Base-by-base conservation (phyloP, 1,139 yeast genomes). In the Hemisphaericaspora subhashii region DNA sequence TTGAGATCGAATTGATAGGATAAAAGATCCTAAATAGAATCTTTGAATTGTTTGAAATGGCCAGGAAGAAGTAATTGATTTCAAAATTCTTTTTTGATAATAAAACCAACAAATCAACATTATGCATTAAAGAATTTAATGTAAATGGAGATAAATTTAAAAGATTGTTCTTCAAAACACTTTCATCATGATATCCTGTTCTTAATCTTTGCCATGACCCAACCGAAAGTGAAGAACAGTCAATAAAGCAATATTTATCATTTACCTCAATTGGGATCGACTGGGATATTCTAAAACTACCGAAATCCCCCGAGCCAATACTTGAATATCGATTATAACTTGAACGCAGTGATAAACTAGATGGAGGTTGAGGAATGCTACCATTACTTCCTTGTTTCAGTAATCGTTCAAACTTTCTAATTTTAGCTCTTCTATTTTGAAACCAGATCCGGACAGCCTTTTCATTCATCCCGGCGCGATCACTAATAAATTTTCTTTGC, bases 381-480 rank as follows among this genome's bases (percentile, higher is more conserved):
- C 23, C 15, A 25, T 14, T 5, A n/a, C 18, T 14, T 8, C 21
- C 22, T 18, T 31, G 35, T 30, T 37, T 39, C 35, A 33, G 41
- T 57, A 73, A 57, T 39, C 81, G 66, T 49, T 77, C 83, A 47
- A 72, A 55, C 53, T 78, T 81, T 55, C 90, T 74, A 36, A 80
- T 73, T 56, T 88, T 88, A 14, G 96, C 96, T 44, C 97, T 66
- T 51, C 94, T 71, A 57, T 90, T 90, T 59, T 90, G 98, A 57
- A 90, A 90, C 98, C 98, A 90, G 36, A 90, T 89, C 41, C 96
- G 75, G 3, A 90, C 96, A 4, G 95, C 89, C 48, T 95, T 77
- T 54, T 89, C 96, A 7, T 92, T 81, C 92, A 90, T 86, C 34
- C 86, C 86, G 2, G 95, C 87, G 44, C 73, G 74, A 6, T 74